phyloP scores from a whole-genome alignment of 2,329 filamentous ascomycete species.

The Fusarium tanahbumbuense region DNA sequence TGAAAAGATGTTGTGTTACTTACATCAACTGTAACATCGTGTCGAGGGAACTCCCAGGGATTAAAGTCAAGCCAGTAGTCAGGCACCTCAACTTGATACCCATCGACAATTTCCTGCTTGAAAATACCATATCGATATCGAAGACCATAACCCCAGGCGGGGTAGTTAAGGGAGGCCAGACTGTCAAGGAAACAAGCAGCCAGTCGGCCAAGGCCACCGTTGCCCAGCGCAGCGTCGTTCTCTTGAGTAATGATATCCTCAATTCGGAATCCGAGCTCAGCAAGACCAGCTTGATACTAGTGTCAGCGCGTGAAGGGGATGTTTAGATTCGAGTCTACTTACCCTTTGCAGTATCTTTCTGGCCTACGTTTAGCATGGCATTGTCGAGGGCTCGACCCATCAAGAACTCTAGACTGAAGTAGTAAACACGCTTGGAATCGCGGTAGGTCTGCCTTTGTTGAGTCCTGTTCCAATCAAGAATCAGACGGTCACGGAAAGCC shows the following conservation, averaged over 20 bases:
- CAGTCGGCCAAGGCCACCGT: slow-evolving; percentile 92
- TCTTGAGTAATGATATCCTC: slow-evolving; percentile 96
- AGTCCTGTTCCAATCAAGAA: slow-evolving; percentile 97
- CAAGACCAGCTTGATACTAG: slow-evolving; percentile 74
- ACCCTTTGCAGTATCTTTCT: slow-evolving; percentile 88
- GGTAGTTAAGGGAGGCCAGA: slow-evolving; percentile 91
- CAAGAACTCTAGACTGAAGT: slow-evolving; percentile 95
- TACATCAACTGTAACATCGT: slow-evolving; percentile 92
- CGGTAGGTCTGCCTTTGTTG: slow-evolving; percentile 94
- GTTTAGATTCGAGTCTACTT: slow-evolving; percentile 44
- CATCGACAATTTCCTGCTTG: slow-evolving; percentile 98
- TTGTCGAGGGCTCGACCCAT: slow-evolving; percentile 98
- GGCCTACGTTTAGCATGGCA: slow-evolving; percentile 94
- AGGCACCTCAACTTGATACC: slow-evolving; percentile 97
- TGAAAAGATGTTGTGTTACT: slow-evolving; percentile 45
- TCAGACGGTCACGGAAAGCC: slow-evolving; percentile 90
- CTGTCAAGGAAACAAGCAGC: slow-evolving; percentile 98
- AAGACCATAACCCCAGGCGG: slow-evolving; percentile 96
- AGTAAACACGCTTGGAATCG: slow-evolving; percentile 95
- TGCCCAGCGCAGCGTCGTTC: slow-evolving; percentile 94
- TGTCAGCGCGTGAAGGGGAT: not conserved
- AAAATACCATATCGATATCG: slow-evolving; percentile 98
- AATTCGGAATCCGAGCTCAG: slow-evolving; percentile 93
- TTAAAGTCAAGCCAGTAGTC: slow-evolving; percentile 99
- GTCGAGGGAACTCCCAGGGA: slow-evolving; percentile 97